Percentiles rank a stretch among this genome's conserved stretches.
These are phyloP conservation scores for Citrus inodora DNA, from an alignment of 345 rosid genomes.

Conservation along the genomic window DNA sequence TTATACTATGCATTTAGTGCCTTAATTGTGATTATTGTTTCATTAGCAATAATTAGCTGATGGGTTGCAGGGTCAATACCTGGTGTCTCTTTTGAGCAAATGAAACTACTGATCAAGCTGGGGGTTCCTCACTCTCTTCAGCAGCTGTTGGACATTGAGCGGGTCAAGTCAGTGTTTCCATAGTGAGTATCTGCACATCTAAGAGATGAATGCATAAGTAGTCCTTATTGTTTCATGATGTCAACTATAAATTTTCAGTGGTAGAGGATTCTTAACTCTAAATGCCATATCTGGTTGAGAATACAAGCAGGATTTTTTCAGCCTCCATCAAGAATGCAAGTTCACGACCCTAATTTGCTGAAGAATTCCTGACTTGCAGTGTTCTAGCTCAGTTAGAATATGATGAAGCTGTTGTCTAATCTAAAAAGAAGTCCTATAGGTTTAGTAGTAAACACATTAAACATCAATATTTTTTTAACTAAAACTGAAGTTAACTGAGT, in stretches of 20 bases:
- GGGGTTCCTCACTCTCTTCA: slow-evolving; percentile 90
- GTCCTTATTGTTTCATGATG: not conserved
- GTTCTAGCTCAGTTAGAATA: not conserved
- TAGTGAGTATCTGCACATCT: slow-evolving; percentile 50
- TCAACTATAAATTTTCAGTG: not conserved
- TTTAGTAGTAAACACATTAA: not conserved
- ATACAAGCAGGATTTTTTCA: not conserved
- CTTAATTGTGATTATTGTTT: slow-evolving; percentile 4
- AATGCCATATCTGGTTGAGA: not conserved
- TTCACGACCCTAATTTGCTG: not conserved
- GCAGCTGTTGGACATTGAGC: slow-evolving; percentile 56
- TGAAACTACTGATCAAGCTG: slow-evolving; percentile 83
- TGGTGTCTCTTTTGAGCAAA: slow-evolving; percentile 77
- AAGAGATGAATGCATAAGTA: not conserved
- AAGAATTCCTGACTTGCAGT: not conserved
- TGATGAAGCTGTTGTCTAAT: not conserved
- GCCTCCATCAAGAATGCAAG: not conserved
- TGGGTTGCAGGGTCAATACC: slow-evolving; percentile 74
- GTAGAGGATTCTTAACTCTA: not conserved
- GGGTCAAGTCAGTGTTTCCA: slow-evolving; percentile 81
- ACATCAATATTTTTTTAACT: not conserved
- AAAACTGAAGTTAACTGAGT: not conserved
- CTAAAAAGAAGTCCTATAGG: not conserved
- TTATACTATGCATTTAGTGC: not conserved
- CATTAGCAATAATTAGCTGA: not conserved